Base-by-base conservation (phyloP, 108 stramenopile genomes). In the Nannochloropsis salina region DNA sequence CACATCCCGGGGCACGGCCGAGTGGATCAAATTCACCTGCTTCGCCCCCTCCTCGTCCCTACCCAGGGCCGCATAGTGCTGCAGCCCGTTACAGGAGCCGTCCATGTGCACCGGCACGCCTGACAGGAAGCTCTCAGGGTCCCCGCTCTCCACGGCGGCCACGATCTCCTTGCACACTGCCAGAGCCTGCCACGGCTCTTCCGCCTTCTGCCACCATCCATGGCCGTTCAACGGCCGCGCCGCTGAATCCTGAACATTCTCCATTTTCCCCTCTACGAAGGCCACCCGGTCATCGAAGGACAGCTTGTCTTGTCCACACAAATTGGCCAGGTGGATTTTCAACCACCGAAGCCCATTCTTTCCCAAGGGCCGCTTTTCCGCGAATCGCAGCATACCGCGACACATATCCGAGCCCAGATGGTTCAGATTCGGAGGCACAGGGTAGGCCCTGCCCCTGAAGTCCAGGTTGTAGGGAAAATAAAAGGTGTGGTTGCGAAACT, bases 51-150 rank as follows among this genome's bases (percentile, higher is more conserved):
- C 93, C 11, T 87, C 88, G 90, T 99, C 99, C 83, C 97, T 91
- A n/a, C 99, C 99, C 5, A 99, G 93, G 9, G 98, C 98, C 42
- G 98, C 98, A 88, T 99, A 99, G 91, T 99, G 99, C 87, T 99
- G 99, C 82, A 99, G 90, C 4, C 99, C 99, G 87, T 99, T 99
- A 92, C 99, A 99, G 10, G 97, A 96, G 21, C 99, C 97, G 88
- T 99, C 99, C 96, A 95, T 96, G 86, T 98, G 97, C 81, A 99
- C 97, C 12, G 97, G 97, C 41, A 99, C 87, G 40, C 89, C 89
- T 83, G 95, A 98, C 88, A 92, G 88, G 89, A 95, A 98, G 79
- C 90, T 85, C 84, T 92, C 92, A 2, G 96, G 97, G 91, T 97
- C 93, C 15, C 94, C 96, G 41, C 93, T 94, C 87, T 96, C 95